A percentile compares a stretch with the other conserved stretches of the same genome.
Evolutionary conservation across 306 rosid genomes (phyloP).

Genomic region (Hippophae gyantsensis): DNA sequence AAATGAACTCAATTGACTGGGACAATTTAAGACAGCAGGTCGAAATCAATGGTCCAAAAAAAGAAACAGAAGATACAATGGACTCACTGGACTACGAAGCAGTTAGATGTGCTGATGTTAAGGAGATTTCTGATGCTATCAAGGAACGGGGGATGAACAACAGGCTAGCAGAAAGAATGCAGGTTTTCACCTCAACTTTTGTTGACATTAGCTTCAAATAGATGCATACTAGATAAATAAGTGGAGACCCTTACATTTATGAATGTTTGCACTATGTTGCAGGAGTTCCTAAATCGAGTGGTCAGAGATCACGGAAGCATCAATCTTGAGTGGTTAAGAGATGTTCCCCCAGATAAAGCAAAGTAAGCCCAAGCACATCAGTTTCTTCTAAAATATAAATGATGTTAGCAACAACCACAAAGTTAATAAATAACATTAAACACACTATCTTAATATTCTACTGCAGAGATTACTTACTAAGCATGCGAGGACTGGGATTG

Average conservation of each 20-base stretch:
- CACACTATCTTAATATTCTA: slow-evolving; percentile 12
- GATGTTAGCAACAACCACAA: slow-evolving; percentile 5
- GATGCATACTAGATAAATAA: not conserved
- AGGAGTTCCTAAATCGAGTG: slow-evolving; percentile 75
- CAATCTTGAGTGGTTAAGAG: slow-evolving; percentile 91
- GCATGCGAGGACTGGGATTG: slow-evolving; percentile 79
- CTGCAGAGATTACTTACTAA: slow-evolving; percentile 73
- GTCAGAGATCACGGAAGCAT: slow-evolving; percentile 79
- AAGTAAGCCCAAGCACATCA: slow-evolving; percentile 43
- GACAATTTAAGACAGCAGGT: slow-evolving; percentile 65
- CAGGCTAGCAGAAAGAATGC: slow-evolving; percentile 88
- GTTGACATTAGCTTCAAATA: not conserved
- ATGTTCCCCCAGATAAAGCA: slow-evolving; percentile 74
- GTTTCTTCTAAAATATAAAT: slow-evolving; percentile 10
- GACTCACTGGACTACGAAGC: slow-evolving; percentile 90
- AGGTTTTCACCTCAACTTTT: slow-evolving; percentile 30
- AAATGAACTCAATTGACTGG: slow-evolving; percentile 49
- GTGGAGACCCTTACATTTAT: not conserved
- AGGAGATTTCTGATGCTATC: slow-evolving; percentile 53
- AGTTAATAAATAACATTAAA: slow-evolving; percentile 8
- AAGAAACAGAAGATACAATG: slow-evolving; percentile 49
- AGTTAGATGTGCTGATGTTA: slow-evolving; percentile 47
- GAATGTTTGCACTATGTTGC: slow-evolving; percentile 20
- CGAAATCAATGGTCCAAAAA: slow-evolving; percentile 25
- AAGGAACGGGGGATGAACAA: slow-evolving; percentile 83